These are phyloP conservation scores for Boletales sp. DNA, from an alignment of 768 basidiomycete species.

Conservation along the genomic window DNA sequence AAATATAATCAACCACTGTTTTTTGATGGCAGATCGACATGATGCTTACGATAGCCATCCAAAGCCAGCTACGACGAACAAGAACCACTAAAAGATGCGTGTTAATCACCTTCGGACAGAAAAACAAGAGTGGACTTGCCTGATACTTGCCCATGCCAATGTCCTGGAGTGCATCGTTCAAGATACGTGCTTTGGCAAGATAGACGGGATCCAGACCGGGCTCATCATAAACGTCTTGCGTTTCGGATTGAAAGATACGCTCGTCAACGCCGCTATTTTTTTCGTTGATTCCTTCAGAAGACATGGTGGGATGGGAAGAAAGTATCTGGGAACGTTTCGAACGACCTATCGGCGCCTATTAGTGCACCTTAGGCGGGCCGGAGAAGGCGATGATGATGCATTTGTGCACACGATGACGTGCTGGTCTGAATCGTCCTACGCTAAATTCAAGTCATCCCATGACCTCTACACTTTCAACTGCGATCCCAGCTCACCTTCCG, in stretches of 20 bases:
- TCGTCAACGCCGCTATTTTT: not conserved
- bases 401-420: not conserved
- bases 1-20: not conserved
- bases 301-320: slow-evolving; percentile 15
- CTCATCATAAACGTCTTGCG: slow-evolving; percentile 25
- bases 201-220: slow-evolving; percentile 51
- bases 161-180: slow-evolving; percentile 61
- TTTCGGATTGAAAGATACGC: slow-evolving; percentile 7
- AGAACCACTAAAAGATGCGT: slow-evolving; percentile 42
- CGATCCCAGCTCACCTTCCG: too few species aligned
- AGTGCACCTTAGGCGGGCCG: not conserved
- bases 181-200: slow-evolving; percentile 50
- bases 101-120: not conserved
- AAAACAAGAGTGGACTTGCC: slow-evolving; percentile 28
- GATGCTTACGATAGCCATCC: slow-evolving; percentile 68
- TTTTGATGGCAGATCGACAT: not conserved
- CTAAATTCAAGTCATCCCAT: too few species aligned
- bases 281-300: slow-evolving; percentile 8
- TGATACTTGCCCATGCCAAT: slow-evolving; percentile 74
- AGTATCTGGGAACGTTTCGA: not conserved
- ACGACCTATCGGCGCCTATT: not conserved
- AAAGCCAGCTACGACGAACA: slow-evolving; percentile 69
- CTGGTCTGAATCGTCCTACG: too few species aligned
- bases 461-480: too few species aligned
- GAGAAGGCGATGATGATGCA: not conserved